Conservation (phyloP, 805 yeast species). For the Cyberlindnera mycetangii region DNA sequence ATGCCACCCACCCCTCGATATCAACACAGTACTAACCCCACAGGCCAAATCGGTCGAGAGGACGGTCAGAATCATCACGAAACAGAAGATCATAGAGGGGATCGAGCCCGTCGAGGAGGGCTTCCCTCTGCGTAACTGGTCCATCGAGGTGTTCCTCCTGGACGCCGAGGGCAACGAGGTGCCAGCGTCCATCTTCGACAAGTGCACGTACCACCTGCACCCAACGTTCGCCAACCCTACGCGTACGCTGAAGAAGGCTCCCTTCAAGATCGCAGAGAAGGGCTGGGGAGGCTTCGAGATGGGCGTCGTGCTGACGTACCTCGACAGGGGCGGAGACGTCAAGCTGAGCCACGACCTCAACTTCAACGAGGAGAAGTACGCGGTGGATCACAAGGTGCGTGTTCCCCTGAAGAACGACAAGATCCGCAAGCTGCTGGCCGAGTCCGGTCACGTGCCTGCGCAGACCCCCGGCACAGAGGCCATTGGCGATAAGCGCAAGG, state of each 20-base stretch:
- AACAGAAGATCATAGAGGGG: slow-evolving; percentile 77
- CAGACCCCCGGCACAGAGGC: slow-evolving; percentile 23
- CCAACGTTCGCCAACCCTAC: slow-evolving; percentile 93
- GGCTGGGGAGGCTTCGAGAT: slow-evolving; percentile 99
- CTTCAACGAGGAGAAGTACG: slow-evolving; percentile 73
- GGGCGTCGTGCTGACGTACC: slow-evolving; percentile 68
- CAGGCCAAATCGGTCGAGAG: slow-evolving; percentile 54
- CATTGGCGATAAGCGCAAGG: slow-evolving; percentile 39
- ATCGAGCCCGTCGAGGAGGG: slow-evolving; percentile 84
- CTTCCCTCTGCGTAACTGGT: slow-evolving; percentile 94
- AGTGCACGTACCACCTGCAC: slow-evolving; percentile 89
- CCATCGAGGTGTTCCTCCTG: slow-evolving; percentile 69
- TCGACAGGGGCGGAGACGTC: slow-evolving; percentile 87
- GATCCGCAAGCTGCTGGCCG: slow-evolving; percentile 68
- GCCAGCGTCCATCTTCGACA: slow-evolving; percentile 86
- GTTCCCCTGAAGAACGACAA: slow-evolving; percentile 72
- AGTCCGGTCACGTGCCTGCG: slow-evolving; percentile 80
- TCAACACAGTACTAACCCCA: not conserved
- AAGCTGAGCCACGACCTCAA: slow-evolving; percentile 87
- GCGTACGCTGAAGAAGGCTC: slow-evolving; percentile 75
- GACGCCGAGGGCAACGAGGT: slow-evolving; percentile 78
- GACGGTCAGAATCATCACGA: slow-evolving; percentile 83
- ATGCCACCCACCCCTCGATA: no score
- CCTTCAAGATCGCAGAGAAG: slow-evolving; percentile 84
- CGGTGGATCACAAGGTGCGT: slow-evolving; percentile 70